Evolutionary conservation across 192 early-diverging fungal species (phyloP).

Genomic region (Powellomyces hirtus): DNA sequence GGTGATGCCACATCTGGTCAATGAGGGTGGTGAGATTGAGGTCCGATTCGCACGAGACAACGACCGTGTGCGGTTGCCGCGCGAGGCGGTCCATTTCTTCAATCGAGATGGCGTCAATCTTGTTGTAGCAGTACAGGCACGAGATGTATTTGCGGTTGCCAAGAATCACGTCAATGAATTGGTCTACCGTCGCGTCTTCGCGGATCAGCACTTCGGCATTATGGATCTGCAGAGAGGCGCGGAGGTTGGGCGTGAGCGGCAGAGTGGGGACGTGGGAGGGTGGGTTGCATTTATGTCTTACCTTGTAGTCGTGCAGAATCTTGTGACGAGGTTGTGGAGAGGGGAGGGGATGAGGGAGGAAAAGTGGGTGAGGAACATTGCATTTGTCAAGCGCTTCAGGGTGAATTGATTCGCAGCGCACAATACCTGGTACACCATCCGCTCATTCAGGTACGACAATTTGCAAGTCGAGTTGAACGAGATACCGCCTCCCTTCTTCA

Average conservation of each 20-base stretch:
- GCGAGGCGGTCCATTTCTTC: slow-evolving; percentile 94
- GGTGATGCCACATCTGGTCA: slow-evolving; percentile 86
- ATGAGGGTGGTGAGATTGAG: slow-evolving; percentile 91
- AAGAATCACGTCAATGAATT: slow-evolving; percentile 98
- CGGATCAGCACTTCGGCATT: slow-evolving; percentile 97
- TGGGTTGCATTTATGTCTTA: slow-evolving; percentile 1
- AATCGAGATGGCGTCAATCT: slow-evolving; percentile 91
- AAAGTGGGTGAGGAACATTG: not conserved
- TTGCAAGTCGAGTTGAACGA: slow-evolving; percentile 90
- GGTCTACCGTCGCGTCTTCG: slow-evolving; percentile 93
- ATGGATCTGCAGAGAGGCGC: slow-evolving; percentile 87
- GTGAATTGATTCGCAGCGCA: too few relatives aligned
- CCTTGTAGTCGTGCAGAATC: slow-evolving; percentile 95
- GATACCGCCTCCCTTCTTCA: slow-evolving; percentile 97
- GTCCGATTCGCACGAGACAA: slow-evolving; percentile 86
- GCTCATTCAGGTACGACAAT: slow-evolving; percentile 81
- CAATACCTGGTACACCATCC: slow-evolving; percentile 82
- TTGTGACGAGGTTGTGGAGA: too few relatives aligned
- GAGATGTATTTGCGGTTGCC: slow-evolving; percentile 95
- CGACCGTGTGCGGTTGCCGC: slow-evolving; percentile 79
- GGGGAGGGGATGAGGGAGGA: not conserved
- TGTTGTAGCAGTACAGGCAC: slow-evolving; percentile 95
- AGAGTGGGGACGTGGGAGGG: too few relatives aligned
- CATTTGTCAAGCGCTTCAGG: too few relatives aligned
- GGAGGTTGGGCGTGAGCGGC: too few relatives aligned